Evolutionary conservation across 495 filamentous ascomycete species (phyloP), one percentile per base, ranked within the genome.

Genomic region (Trichoderma parareesei): DNA sequence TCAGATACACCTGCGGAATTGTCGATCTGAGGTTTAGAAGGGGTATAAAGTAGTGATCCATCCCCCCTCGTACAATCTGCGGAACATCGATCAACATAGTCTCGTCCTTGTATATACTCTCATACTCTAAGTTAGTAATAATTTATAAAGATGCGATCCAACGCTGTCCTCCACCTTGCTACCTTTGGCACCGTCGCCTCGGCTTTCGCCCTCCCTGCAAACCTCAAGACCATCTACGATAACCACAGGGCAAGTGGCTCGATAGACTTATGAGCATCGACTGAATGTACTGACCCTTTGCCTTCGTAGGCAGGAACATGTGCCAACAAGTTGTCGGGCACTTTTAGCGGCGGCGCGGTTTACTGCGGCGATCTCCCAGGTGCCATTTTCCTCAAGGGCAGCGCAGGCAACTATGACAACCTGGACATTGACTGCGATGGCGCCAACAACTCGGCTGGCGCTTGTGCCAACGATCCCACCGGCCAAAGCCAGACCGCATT

Each of bases 341-440:
- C 53, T 4, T 57, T 57, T 16, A 37, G 53, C 9, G 53, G 53
- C 20, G 53, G 53, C 35, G 53, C 53, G 5, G 20, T 37, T 5
- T 57, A 57, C 53, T 57, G 53, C 14, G 53, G 53, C 27, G 53
- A 57, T 6, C 35, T 57, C 37, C 6, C 53, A 11, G 33, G 33
- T 14, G 53, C 53, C 2, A 57, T 57, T n/a, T 57, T 57, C 53
- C 53, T 57, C 8, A 57, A 57, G 27, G 53, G 53, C 10, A 57
- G 53, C 53, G 16, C 53, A 38, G 53, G 53, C 16, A 57, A 57
- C 11, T 57, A 57, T 35, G 53, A 57, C 40, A 77, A 84, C 72
- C 87, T 89, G 85, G 87, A 89, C 70, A 78, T 90, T 62, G 86
- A 89, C 72, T 89, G 87, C 69, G 85, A 90, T 68, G 87, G 87